These are phyloP conservation scores for Stagonosporopsis rhizophila DNA, from an alignment of 2,329 filamentous ascomycete species.

Conservation along the genomic window DNA sequence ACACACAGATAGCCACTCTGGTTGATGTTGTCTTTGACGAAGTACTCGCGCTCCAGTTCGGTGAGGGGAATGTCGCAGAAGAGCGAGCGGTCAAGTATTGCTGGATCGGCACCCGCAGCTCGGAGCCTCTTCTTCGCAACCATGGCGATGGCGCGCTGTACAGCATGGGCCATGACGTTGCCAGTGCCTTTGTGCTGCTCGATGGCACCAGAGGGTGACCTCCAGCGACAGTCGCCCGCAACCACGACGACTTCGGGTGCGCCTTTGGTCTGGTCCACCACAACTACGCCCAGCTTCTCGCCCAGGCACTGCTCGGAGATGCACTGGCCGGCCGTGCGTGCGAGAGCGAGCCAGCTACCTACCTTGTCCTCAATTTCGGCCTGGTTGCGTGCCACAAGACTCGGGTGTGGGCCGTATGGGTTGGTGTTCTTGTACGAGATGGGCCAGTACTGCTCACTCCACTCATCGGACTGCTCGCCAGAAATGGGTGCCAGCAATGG, in stretches of 20 bases:
- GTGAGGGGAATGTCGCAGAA: constrained; percentile 74
- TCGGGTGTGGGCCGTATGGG: constrained; percentile 82
- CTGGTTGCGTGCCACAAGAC: constrained; percentile 72
- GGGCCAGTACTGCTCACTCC: constrained; percentile 82
- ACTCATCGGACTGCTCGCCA: constrained; percentile 74
- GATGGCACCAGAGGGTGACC: constrained; percentile 46
- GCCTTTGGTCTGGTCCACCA: constrained; percentile 66
- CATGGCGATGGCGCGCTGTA: constrained; percentile 82
- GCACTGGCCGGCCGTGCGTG: constrained; percentile 68
- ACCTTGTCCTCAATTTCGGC: constrained; percentile 71
- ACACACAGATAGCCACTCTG: constrained; percentile 92
- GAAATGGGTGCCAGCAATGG: constrained; percentile 78
- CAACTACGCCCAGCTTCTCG: constrained; percentile 74
- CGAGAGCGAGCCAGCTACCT: constrained; percentile 71
- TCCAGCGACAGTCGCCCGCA: constrained; percentile 78
- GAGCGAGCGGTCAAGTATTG: constrained; percentile 51
- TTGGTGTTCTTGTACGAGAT: constrained; percentile 87
- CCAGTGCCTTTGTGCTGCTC: constrained; percentile 55
- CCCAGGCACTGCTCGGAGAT: constrained; percentile 66
- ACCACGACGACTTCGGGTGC: constrained; percentile 69
- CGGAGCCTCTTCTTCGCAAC: constrained; percentile 67
- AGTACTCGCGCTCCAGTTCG: constrained; percentile 69
- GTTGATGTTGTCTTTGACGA: constrained; percentile 66
- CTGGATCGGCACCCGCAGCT: constrained; percentile 42
- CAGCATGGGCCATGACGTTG: constrained; percentile 80